These are phyloP conservation scores for Astathelohania contejeani DNA, from an alignment of 371 early-diverging fungal species.

Conservation along the genomic window DNA sequence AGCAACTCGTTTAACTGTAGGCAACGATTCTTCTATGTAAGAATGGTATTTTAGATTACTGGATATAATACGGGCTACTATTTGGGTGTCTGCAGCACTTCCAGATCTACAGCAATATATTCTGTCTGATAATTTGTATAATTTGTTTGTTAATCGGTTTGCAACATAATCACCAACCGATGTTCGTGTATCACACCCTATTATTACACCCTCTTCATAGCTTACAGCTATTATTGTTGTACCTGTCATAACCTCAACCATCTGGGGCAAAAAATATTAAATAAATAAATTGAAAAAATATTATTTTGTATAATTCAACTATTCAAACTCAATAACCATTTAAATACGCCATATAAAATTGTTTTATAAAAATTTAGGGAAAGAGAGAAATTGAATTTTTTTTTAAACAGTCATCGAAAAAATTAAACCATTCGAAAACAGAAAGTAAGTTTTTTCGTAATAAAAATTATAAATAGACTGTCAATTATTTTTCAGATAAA, in stretches of 20 bases:
- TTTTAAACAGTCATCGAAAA: too few relatives aligned
- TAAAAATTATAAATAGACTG: too few relatives aligned
- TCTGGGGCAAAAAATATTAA: too few relatives aligned
- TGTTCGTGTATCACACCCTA: constrained; percentile 94
- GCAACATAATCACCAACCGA: constrained; percentile 84
- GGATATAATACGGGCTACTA: constrained; percentile 77
- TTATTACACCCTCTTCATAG: constrained; percentile 78
- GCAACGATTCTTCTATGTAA: constrained; percentile 65
- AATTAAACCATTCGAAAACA: too few relatives aligned
- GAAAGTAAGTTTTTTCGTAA: too few relatives aligned
- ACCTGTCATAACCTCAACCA: constrained; percentile 47
- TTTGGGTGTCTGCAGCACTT: constrained; percentile 95
- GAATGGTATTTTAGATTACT: constrained; percentile 56
- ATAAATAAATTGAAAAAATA: too few relatives aligned
- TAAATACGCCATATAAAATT: too few relatives aligned
- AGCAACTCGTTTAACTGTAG: constrained; percentile 71
- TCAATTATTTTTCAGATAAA: too few relatives aligned
- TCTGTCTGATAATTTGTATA: constrained; percentile 76
- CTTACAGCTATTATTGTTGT: constrained; percentile 97
- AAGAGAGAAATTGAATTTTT: too few relatives aligned
- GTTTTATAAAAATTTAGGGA: too few relatives aligned
- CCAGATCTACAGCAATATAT: constrained; percentile 95
- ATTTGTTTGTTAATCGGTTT: constrained; percentile 79
- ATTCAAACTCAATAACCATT: too few relatives aligned
- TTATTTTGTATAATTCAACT: too few relatives aligned